These are phyloP conservation scores for Fusarium bulbicola DNA, from an alignment of 2,329 filamentous ascomycete species.

Conservation along the genomic window DNA sequence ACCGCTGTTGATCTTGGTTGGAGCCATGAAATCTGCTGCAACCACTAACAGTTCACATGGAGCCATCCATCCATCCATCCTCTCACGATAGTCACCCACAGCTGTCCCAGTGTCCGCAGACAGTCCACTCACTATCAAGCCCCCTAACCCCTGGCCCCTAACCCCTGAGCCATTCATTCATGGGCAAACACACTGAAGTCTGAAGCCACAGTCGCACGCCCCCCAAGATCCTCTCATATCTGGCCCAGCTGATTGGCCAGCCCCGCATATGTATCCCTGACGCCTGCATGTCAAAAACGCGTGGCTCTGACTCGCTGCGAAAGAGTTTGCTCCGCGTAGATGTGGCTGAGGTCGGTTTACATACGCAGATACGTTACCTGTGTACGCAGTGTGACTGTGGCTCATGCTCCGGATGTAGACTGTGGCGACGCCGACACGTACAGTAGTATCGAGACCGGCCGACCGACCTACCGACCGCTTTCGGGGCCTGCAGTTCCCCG, in stretches of 20 bases:
- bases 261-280: conserved; percentile 31
- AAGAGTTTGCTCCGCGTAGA: conserved; percentile 10
- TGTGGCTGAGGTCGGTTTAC: conserved; percentile 22
- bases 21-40: conserved; percentile 21
- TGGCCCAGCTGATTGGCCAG: conserved; percentile 21
- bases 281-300: conserved; percentile 35
- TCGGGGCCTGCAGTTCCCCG: neutral
- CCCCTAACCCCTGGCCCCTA: conserved; percentile 27
- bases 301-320: conserved; percentile 31
- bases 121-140: neutral
- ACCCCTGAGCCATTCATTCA: conserved; percentile 30
- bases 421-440: conserved; percentile 31
- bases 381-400: conserved; percentile 7
- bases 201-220: conserved; percentile 21
- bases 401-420: conserved; percentile 17
- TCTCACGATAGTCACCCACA: conserved; percentile 7
- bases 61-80: conserved; percentile 29
- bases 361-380: neutral
- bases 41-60: conserved; percentile 22
- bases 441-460: neutral
- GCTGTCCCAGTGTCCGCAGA: neutral
- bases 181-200: conserved; percentile 9
- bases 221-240: conserved; percentile 5
- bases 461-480: conserved; percentile 14
- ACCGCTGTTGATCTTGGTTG: conserved; percentile 25